Base-by-base conservation (phyloP, 352 stramenopile genomes). In the Phytophthora ramorum region DNA sequence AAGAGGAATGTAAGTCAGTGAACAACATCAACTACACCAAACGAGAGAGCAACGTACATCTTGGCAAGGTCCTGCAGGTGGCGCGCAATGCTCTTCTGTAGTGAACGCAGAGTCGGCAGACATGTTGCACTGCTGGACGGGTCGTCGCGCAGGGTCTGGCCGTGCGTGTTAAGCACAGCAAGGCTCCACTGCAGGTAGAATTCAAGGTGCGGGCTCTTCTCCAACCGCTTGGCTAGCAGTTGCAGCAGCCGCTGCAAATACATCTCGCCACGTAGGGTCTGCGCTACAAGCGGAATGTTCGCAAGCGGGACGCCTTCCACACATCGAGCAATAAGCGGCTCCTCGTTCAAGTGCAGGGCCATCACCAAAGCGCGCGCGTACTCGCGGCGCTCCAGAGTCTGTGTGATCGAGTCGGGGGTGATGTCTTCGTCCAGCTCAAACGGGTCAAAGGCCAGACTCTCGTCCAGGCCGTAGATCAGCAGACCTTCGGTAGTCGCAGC, bases 341-440 rank as follows among this genome's bases (percentile, higher is more conserved):
- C 93, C 74, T 99, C 97, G 74, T 98, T 99, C 69, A 99, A 72
- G 71, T 99, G 95, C 46, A 99, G 74, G 53, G 95, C 90, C 92
- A 99, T 99, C 54, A 98, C 80, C 65, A 99, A 81, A 14, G 96
- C 97, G 64, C 95, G 94, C 34, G 81, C 88, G 65, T 95, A 98
- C 59, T 99, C 87, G 50, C 90, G 83, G n/a, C 81, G 79, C 46
- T 75, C 78, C 30, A 99, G 73, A 56, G 96, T 97, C 37, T 79
- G 67, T 56, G 87, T 81, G 47, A 99, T 97, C 26, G 79, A 85
- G 41, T 97, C 88, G 5, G 98, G 97, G 32, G 98, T 99, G 16
- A 99, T 98, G 17, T 96, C 95, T 72, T 99, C 96, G 53, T 99
- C 98, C 48, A 99, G 71, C 35, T 99, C 97, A 46, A 99, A 98